Conservation (phyloP, 345 rosid genomes). For the Pugionium dolabratum region DNA sequence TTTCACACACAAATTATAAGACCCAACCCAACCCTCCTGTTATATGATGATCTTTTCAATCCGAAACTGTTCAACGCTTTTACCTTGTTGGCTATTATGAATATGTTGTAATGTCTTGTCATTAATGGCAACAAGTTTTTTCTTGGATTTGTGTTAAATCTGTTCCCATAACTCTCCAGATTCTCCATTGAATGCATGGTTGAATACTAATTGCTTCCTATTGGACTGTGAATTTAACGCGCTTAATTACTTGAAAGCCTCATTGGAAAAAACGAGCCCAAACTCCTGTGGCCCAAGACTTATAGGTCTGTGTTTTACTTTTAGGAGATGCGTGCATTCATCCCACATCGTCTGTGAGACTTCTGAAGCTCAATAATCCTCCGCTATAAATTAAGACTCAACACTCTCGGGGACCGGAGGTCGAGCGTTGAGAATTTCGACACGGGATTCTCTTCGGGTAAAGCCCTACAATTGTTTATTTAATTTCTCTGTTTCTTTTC, state of each 20-base stretch:
- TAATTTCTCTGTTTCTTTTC: no score
- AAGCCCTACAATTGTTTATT: conserved; percentile 22
- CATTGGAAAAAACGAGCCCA: background rate
- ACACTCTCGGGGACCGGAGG: no score
- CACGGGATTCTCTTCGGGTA: conserved; percentile 41
- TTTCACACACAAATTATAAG: no score
- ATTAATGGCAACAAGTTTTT: conserved; percentile 18
- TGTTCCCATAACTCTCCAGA: conserved; percentile 31
- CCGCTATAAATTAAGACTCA: background rate
- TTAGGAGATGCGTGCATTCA: background rate
- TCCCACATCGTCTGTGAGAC: conserved; percentile 26
- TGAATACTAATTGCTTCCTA: conserved; percentile 6
- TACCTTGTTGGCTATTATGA: conserved; percentile 20
- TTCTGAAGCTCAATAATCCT: background rate
- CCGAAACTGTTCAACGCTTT: conserved; percentile 37
- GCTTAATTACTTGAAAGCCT: background rate
- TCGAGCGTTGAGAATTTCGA: conserved; percentile 31
- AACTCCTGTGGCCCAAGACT: background rate
- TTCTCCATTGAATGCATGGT: conserved; percentile 35
- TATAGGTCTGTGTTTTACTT: background rate
- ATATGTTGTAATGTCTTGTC: background rate
- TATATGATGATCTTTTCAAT: no score
- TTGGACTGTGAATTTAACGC: background rate
- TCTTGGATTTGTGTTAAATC: conserved; percentile 16
- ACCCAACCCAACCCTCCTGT: no score